Base-by-base conservation (phyloP, 2,329 filamentous ascomycete species). In the Fusarium liriodendri region DNA sequence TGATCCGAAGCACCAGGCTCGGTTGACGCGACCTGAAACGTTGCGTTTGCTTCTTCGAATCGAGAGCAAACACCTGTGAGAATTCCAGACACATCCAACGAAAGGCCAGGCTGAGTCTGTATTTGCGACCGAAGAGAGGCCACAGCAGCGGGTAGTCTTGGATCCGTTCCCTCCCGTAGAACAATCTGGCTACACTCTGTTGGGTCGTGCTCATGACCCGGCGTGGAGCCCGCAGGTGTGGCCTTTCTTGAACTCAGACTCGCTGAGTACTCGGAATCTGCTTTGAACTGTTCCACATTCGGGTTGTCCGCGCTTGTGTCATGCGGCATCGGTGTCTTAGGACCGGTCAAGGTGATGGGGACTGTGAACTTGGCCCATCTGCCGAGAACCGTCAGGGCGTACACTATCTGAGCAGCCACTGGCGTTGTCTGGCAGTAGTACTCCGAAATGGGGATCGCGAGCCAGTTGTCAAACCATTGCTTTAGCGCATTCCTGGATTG, bases 311-410 rank as follows among this genome's bases (percentile, higher is more conserved):
- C 74, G 9, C 76, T 78, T 2, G 72, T 71, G 37, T 80, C 76
- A 7, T 58, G 50, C 0, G 79, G 79, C 77, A 81, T 80, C 1
- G 78, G 68, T 6, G 74, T 74, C 6, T 70, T 70, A 0, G 76
- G 69, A 11, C 71, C 72, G 16, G 76, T 79, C 45, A 82, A 67
- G 0, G 79, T 77, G 25, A 82, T 82, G 0, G 83, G 83, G 0
- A 82, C 83, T 0, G 85, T 80, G 0, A 88, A 80, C 50, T 86
- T 87, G 6, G 85, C 84, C 87, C 87, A 89, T 8, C 87, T 83
- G 2, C 85, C 84, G 1, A 89, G 81, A 83, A 88, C 87, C 6
- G 83, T 86, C 47, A 87, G 78, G n/a, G 83, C 85, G 62, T 88
- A 87, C 5, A 89, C 83, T 0, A 89, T 78, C 62, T 89, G 85